phyloP scores from a whole-genome alignment of 768 basidiomycete species.

The Boletellus ananas region DNA sequence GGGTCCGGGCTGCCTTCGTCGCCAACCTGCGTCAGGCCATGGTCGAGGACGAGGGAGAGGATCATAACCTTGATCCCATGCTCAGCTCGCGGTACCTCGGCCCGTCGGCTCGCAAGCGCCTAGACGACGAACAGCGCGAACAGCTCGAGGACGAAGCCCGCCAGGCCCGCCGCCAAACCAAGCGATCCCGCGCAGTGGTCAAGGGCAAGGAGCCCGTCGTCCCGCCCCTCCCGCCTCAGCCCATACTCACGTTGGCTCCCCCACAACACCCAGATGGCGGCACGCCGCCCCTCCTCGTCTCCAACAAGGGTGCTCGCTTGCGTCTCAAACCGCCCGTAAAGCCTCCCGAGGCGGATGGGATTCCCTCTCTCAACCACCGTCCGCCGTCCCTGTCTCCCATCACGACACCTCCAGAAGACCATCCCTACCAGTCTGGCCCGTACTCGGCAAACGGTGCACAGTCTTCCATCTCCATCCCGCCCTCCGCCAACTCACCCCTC shows the following conservation, averaged over 20 bases:
- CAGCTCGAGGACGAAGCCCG: constrained; percentile 45
- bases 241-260: constrained; percentile 27
- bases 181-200: constrained; percentile 30
- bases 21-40: constrained; percentile 47
- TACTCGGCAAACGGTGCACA: constrained; percentile 23
- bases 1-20: constrained; percentile 43
- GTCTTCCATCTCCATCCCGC: constrained; percentile 15
- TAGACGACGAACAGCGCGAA: constrained; percentile 40
- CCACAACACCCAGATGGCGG: constrained; percentile 17
- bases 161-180: constrained; percentile 35
- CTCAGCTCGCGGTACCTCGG: constrained; percentile 45
- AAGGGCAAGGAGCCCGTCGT: constrained; percentile 39
- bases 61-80: constrained; percentile 44
- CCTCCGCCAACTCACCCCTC: constrained; percentile 16
- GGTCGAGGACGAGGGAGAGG: constrained; percentile 42
- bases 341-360: constrained; percentile 22
- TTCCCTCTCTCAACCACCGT: constrained; percentile 18
- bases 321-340: constrained; percentile 46
- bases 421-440: constrained; percentile 22
- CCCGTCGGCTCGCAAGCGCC: constrained; percentile 41
- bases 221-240: constrained; percentile 22
- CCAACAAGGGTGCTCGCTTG: constrained; percentile 45
- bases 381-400: constrained; percentile 32
- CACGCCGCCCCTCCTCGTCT: constrained; percentile 36
- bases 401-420: constrained; percentile 34